Base-by-base conservation (phyloP, 371 early-diverging fungal genomes). In the Mortierella sp. region DNA sequence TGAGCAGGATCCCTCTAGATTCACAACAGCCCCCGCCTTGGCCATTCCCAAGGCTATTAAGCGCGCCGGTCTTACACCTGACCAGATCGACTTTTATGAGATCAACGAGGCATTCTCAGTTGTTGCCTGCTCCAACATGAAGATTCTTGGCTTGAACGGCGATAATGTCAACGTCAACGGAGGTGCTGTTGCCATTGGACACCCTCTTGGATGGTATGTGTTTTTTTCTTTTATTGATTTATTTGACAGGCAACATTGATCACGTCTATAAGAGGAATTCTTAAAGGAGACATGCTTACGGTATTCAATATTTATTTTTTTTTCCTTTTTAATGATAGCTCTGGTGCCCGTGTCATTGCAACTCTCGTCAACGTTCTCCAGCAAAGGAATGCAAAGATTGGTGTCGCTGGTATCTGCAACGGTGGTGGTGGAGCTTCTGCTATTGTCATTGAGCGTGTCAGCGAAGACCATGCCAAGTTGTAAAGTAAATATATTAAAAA, bases 31-130 rank as follows among this genome's bases (percentile, higher is more conserved):
- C 45, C 99, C 99, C 9, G 85, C 97, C 31, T 83, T 96, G 57
- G 98, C 99, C 35, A 89, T 98, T 68, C 96, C 94, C 76, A 95
- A 95, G 83, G 97, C 98, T 12, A 88, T 99, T 68, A 85, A 89
- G 72, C 91, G 90, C 32, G 97, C 97, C 71, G 91, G 91, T 45
- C 82, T 88, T 32, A 85, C 89, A 60, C 79, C 90, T 26, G 93
- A 92, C 58, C 83, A 89, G 64, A 92, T 96, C 37, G 94, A 90
- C 32, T 96, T 86, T 74, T 92, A 91, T 72, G 97, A 99, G 88
- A 91, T 99, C 85, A 99, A 99, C 86, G 99, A 99, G 87, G 99
- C 99, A 17, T 99, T 99, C 86, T 91, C 96, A 1, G 97, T 96
- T 7, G 99, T 98, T 22, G 96, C 94, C 1, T 87, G 96, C 53